phyloP scores from a whole-genome alignment of 2,329 filamentous ascomycete genomes.

The Dactylonectria macrodidyma region DNA sequence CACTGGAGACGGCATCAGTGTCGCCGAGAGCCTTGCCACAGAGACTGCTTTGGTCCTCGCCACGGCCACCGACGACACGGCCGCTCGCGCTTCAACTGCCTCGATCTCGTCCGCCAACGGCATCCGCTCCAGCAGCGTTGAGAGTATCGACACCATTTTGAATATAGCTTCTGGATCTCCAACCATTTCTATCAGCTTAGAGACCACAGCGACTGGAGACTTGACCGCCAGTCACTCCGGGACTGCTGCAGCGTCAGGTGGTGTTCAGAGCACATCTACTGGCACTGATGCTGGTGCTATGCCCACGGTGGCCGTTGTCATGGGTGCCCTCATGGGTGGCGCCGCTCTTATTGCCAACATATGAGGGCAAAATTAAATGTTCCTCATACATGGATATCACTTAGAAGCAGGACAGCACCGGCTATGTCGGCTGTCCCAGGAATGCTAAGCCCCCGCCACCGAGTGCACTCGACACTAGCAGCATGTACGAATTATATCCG shows the following conservation, averaged over 20 bases:
- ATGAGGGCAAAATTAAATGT: constrained; percentile 43
- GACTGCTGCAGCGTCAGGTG: constrained; percentile 27
- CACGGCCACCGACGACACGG: background rate
- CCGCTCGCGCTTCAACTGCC: constrained; percentile 1
- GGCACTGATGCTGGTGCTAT: constrained; percentile 50
- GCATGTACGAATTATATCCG: background rate
- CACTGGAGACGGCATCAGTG: constrained; percentile 2
- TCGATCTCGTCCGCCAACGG: constrained; percentile 19
- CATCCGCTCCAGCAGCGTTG: constrained; percentile 25
- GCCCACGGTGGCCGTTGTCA: constrained; percentile 60
- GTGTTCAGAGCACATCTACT: constrained; percentile 29
- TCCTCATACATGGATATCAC: background rate
- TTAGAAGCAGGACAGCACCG: background rate
- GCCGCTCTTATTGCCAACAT: constrained; percentile 62
- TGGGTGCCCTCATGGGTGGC: constrained; percentile 64
- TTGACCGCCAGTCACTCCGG: constrained; percentile 36
- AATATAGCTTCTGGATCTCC: constrained; percentile 35
- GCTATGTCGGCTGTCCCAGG: background rate
- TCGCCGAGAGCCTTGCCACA: background rate
- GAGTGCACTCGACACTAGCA: background rate
- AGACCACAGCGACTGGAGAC: constrained; percentile 31
- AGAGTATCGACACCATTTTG: constrained; percentile 17
- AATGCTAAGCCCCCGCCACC: constrained; percentile 10
- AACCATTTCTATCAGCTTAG: constrained; percentile 47
- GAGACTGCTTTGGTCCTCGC: background rate